These are phyloP conservation scores for Lactarius sanguifluus DNA, from an alignment of 768 basidiomycete species.

Conservation along the genomic window DNA sequence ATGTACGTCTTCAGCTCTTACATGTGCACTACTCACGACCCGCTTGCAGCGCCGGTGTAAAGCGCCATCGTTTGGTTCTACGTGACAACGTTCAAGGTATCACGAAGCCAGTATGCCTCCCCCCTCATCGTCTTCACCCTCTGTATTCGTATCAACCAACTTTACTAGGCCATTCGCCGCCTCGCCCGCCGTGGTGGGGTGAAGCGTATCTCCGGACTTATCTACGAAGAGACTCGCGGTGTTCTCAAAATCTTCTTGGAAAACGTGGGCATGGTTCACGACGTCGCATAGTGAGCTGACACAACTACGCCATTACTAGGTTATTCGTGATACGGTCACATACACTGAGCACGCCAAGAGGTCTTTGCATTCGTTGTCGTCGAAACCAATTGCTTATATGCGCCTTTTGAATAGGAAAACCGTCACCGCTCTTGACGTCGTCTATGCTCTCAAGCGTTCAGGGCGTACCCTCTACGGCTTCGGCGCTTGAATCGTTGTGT, in stretches of 20 bases:
- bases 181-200: slow-evolving; percentile 66
- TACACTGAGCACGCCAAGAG: slow-evolving; percentile 69
- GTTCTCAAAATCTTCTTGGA: slow-evolving; percentile 64
- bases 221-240: slow-evolving; percentile 68
- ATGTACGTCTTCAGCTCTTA: slow-evolving; percentile 32
- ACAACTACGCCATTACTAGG: slow-evolving; percentile 21
- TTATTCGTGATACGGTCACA: slow-evolving; percentile 57
- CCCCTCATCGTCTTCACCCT: slow-evolving; percentile 12
- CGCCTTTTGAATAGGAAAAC: slow-evolving; percentile 38
- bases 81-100: slow-evolving; percentile 53
- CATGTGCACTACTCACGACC: not conserved
- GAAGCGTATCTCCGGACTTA: slow-evolving; percentile 58
- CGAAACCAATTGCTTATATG: slow-evolving; percentile 1
- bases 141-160: slow-evolving; percentile 19
- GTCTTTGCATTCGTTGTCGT: slow-evolving; percentile 23
- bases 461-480: slow-evolving; percentile 60
- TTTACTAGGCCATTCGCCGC: slow-evolving; percentile 45
- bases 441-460: slow-evolving; percentile 60
- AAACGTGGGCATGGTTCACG: slow-evolving; percentile 39
- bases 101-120: slow-evolving; percentile 41
- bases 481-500: slow-evolving; percentile 39
- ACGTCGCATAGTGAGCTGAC: not conserved
- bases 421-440: slow-evolving; percentile 60
- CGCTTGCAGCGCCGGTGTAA: slow-evolving; percentile 39
- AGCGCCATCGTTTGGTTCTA: slow-evolving; percentile 49